phyloP scores from a whole-genome alignment of 768 basidiomycete genomes.

The Hericium coralloides region DNA sequence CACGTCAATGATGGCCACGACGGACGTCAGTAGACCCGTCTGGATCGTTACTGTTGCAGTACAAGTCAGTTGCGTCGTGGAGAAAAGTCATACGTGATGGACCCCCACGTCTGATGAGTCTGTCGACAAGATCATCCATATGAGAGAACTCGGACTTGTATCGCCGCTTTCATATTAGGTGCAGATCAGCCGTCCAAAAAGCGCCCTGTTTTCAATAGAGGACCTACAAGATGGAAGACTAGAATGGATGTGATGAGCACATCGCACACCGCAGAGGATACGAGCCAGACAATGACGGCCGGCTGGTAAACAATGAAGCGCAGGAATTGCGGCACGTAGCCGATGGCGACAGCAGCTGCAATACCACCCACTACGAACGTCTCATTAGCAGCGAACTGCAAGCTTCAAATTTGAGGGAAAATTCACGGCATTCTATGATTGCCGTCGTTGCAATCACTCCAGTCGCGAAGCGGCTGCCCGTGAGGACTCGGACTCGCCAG shows the following conservation, averaged over 20 bases:
- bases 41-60: constrained; percentile 18
- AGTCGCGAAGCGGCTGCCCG: neutral
- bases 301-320: constrained; percentile 7
- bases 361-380: constrained; percentile 10
- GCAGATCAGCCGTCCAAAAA: neutral
- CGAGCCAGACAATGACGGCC: constrained; percentile 12
- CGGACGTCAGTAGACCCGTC: constrained; percentile 19
- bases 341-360: constrained; percentile 8
- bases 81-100: neutral
- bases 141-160: constrained; percentile 6
- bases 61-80: neutral
- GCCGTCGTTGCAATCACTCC: neutral
- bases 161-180: neutral
- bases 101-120: constrained; percentile 9
- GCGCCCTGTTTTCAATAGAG: neutral
- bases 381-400: neutral
- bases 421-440: neutral
- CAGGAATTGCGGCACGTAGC: constrained; percentile 5
- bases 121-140: constrained; percentile 12
- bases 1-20: constrained; percentile 18
- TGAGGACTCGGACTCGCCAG: constrained; percentile 7
- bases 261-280: constrained; percentile 7
- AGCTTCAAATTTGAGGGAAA: neutral
- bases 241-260: constrained; percentile 10
- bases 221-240: constrained; percentile 12